phyloP scores from a whole-genome alignment of 495 filamentous ascomycete genomes.

The Hyaloscypha finlandica region DNA sequence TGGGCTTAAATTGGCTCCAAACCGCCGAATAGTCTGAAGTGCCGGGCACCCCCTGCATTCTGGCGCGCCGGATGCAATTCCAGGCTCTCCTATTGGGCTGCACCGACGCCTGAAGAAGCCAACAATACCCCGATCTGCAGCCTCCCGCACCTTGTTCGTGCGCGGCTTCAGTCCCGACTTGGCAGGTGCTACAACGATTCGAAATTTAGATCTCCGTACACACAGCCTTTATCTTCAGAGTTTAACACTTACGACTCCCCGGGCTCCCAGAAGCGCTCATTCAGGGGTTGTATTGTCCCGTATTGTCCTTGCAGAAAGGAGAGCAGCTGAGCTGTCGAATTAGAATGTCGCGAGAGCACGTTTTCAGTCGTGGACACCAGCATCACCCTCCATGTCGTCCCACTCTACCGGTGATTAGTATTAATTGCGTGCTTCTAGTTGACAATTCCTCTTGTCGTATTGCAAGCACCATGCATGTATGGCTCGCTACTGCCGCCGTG shows the following conservation, averaged over 20 bases:
- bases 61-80: neutral
- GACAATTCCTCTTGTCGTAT: neutral
- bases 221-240: neutral
- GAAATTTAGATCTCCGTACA: neutral
- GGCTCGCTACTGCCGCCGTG: neutral
- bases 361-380: neutral
- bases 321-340: neutral
- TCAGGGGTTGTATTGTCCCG: neutral
- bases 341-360: neutral
- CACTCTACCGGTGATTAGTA: neutral
- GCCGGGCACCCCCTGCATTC: neutral
- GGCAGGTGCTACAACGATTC: neutral
- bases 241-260: neutral
- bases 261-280: neutral
- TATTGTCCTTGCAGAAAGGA: neutral
- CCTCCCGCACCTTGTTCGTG: neutral
- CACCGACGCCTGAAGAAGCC: neutral
- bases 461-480: neutral
- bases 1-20: neutral
- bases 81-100: neutral
- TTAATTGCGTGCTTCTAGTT: neutral
- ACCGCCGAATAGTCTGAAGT: neutral
- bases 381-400: neutral
- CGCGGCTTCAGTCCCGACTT: neutral
- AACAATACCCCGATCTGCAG: neutral